Evolutionary conservation across 441 rosid species (phyloP), one percentile per base, ranked within the genome.

Genomic region (Mallotus japonicus): DNA sequence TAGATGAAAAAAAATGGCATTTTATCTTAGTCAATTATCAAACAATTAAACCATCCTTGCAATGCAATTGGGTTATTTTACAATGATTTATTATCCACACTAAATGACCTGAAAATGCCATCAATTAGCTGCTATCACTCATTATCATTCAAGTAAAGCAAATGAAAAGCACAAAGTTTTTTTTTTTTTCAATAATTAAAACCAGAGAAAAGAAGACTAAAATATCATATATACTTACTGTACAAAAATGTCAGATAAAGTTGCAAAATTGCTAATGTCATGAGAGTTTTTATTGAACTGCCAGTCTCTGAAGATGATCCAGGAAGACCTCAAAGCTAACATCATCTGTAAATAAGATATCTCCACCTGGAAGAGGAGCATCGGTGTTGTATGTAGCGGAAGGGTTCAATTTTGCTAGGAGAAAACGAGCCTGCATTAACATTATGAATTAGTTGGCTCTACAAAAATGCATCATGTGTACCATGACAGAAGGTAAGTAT

Each of bases 391-490:
- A 87, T 17, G 92, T 86, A 4, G 93, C 85, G 4, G 93, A 92
- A 32, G 99, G 99, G 79, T 92, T 95, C 77, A 95, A 73, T 72
- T 91, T 92, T 16, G 98, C 98, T 72, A 95, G 82, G 75, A 95
- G 96, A 72, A 91, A 95, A 59, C 98, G 91, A 5, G 97, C 98
- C 98, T 94, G 91, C 75, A 65, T 15, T 22, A 47, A 28, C 22
- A 20, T 6, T 11, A 44, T 2, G 7, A 47, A 46, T 44, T n/a
- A 22, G 51, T 55, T 49, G 20, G 42, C 51, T 49, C 3, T 2
- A 13, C 8, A 34, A 19, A 13, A 54, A 53, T 16, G 20, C 3
- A 20, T 3, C 49, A 19, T 7, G n/a, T 62, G 22, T 68, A 67
- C 42, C 54, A 42, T 16, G n/a, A 16, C 2, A 37, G 24, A 53